phyloP scores from a whole-genome alignment of 2,329 filamentous ascomycete genomes.

The Raffaelea deltoideospora region DNA sequence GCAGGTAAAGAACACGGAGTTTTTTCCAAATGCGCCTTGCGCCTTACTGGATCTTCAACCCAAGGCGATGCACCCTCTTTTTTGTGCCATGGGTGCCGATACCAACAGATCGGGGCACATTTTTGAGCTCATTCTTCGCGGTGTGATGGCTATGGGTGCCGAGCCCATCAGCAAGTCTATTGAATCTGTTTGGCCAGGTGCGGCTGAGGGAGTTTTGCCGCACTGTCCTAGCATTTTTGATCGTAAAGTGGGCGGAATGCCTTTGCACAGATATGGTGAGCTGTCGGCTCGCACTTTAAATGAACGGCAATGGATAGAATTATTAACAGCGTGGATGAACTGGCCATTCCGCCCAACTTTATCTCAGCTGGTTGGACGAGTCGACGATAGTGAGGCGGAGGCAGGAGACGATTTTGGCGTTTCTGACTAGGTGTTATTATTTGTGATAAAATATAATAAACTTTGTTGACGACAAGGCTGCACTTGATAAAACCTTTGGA shows the following conservation, averaged over 20 bases:
- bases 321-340: conserved; percentile 43
- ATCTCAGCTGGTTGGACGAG: conserved; percentile 28
- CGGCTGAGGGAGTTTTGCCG: conserved; percentile 34
- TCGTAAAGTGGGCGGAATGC: conserved; percentile 28
- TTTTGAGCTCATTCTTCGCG: conserved; percentile 34
- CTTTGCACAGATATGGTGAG: conserved; percentile 23
- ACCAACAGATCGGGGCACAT: conserved; percentile 29
- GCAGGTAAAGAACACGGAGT: conserved; percentile 39
- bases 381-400: conserved; percentile 15
- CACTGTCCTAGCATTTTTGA: conserved; percentile 35
- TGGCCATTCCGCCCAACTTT: conserved; percentile 50
- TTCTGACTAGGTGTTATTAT: too few relatives aligned
- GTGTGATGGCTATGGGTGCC: conserved; percentile 20
- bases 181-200: conserved; percentile 42
- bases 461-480: too few relatives aligned
- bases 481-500: too few relatives aligned
- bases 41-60: conserved; percentile 55
- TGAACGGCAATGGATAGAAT: conserved; percentile 37
- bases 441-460: too few relatives aligned
- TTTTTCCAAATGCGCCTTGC: conserved; percentile 45
- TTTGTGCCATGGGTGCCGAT: conserved; percentile 28
- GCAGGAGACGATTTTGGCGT: conserved; percentile 7
- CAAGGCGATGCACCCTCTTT: conserved; percentile 29
- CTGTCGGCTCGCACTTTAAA: conserved; percentile 34
- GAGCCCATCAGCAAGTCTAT: conserved; percentile 28